A percentile compares a stretch with the other conserved stretches of the same genome.
Conservation (phyloP, 2,329 filamentous ascomycete species). For the Pseudovirgaria hyperparasitica region DNA sequence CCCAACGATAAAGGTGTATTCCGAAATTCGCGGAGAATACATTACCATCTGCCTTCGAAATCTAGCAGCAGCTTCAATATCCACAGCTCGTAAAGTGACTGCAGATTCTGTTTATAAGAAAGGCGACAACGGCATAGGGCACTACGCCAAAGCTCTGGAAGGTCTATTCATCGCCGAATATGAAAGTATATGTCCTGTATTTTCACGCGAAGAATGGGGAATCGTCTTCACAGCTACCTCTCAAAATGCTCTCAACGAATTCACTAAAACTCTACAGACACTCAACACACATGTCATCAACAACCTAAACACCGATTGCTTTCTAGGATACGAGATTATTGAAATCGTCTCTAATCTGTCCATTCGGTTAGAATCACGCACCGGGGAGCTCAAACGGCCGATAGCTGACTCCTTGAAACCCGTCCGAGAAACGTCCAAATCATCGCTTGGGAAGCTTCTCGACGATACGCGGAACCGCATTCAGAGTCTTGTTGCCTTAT, state of each 20-base stretch:
- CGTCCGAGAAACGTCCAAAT: slow-evolving; percentile 81
- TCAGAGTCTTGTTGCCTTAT: slow-evolving; percentile 51
- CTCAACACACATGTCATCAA: slow-evolving; percentile 80
- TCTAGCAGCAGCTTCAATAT: slow-evolving; percentile 70
- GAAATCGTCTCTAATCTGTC: slow-evolving; percentile 77
- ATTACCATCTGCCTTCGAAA: slow-evolving; percentile 73
- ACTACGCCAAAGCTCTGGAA: slow-evolving; percentile 78
- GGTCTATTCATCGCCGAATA: slow-evolving; percentile 80
- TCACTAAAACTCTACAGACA: slow-evolving; percentile 75
- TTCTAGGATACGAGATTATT: slow-evolving; percentile 86
- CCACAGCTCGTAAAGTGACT: slow-evolving; percentile 59
- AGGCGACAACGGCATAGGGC: slow-evolving; percentile 82
- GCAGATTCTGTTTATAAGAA: slow-evolving; percentile 74
- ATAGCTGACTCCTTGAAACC: slow-evolving; percentile 80
- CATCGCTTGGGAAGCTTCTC: slow-evolving; percentile 68
- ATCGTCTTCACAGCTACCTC: slow-evolving; percentile 68
- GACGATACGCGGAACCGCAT: slow-evolving; percentile 70
- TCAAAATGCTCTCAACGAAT: slow-evolving; percentile 63
- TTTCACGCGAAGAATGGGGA: slow-evolving; percentile 74
- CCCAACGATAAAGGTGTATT: slow-evolving; percentile 69
- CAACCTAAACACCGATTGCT: slow-evolving; percentile 84
- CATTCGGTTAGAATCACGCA: slow-evolving; percentile 65
- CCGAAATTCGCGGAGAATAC: slow-evolving; percentile 76
- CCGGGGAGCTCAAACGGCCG: slow-evolving; percentile 71
- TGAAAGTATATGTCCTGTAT: slow-evolving; percentile 79